Evolutionary conservation across 495 filamentous ascomycete genomes (phyloP).

Genomic region (Xylaria scruposa): DNA sequence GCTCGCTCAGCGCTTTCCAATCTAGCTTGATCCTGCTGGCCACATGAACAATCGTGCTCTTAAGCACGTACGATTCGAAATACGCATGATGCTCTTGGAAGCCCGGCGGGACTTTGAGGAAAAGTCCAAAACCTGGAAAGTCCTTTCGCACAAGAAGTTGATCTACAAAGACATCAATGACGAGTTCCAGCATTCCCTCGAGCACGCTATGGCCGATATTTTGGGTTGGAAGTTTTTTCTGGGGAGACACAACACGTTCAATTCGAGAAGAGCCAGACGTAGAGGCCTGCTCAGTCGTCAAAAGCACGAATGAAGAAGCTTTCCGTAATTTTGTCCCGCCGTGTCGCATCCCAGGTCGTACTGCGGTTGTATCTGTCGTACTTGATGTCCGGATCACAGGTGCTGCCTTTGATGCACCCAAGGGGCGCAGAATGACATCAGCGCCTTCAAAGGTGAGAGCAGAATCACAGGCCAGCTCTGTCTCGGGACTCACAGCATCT

Average conservation of each 20-base stretch:
- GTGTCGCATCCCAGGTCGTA: slow-evolving; percentile 42
- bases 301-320: slow-evolving; percentile 87
- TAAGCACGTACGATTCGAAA: slow-evolving; percentile 89
- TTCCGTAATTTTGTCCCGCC: slow-evolving; percentile 68
- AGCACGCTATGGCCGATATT: slow-evolving; percentile 71
- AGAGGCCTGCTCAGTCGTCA: slow-evolving; percentile 71
- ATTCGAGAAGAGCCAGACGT: slow-evolving; percentile 67
- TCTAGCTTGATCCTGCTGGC: slow-evolving; percentile 72
- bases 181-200: slow-evolving; percentile 75
- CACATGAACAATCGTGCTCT: slow-evolving; percentile 73
- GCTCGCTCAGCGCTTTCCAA: slow-evolving; percentile 75
- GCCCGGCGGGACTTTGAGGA: slow-evolving; percentile 87
- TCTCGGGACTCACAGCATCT: slow-evolving; percentile 79
- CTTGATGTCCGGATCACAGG: slow-evolving; percentile 76
- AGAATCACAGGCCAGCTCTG: slow-evolving; percentile 79
- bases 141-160: slow-evolving; percentile 85
- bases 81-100: slow-evolving; percentile 93
- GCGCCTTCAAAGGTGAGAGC: slow-evolving; percentile 83
- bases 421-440: slow-evolving; percentile 79
- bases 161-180: slow-evolving; percentile 79
- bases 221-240: slow-evolving; percentile 56
- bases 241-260: slow-evolving; percentile 64
- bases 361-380: slow-evolving; percentile 48
- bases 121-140: slow-evolving; percentile 86
- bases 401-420: slow-evolving; percentile 58